Base-by-base conservation (phyloP, 1,284 basidiomycete species). In the Violaceomyces palustris region DNA sequence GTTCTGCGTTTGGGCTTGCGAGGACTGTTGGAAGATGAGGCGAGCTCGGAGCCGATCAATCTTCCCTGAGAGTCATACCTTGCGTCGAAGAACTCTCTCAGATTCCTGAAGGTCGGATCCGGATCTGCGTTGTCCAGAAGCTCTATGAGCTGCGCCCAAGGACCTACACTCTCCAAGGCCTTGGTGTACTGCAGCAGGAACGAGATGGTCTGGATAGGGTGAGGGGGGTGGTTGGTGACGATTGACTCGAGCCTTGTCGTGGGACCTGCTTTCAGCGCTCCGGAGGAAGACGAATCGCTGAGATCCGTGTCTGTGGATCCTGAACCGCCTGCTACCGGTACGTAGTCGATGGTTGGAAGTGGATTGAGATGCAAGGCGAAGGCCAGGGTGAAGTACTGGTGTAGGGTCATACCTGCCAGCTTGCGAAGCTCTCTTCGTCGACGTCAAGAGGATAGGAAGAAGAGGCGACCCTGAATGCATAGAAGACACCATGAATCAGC, bases 61-160 rank as follows among this genome's bases (percentile, higher is more conserved):
- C 31, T 38, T 15, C 52, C 53, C 4, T 57, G 38, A 2, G 39
- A 15, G 10, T 43, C 37, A 17, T 52, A 56, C 4, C 68, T 57
- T 11, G 68, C 53, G 34, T 71, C 67, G 45, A 71, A 69, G 42
- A 71, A 71, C 0, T 50, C 51, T 19, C 67, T 56, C 33, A 71
- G 42, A 6, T 50, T 53, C 8, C 54, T 41, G 24, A 71, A 71
- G 22, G 60, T 50, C 2, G 66, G 64, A 23, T 65, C 58, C 4
- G 54, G 45, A 39, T 71, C 68, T 1, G 64, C 68, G 14, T 54
- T 47, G 12, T 62, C 59, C 25, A 71, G 64, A 9, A 69, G 33
- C 8, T 29, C 19, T 28, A 71, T 42, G 24, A 71, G 49, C 25
- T 57, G 45, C 14, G 64, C 38, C 42, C 59, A 66, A 3, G 50